A percentile compares a stretch with the other conserved stretches of the same genome.
phyloP scores from a whole-genome alignment of 1,139 yeast species.

The Blastobotrys raffinosifermentans region DNA sequence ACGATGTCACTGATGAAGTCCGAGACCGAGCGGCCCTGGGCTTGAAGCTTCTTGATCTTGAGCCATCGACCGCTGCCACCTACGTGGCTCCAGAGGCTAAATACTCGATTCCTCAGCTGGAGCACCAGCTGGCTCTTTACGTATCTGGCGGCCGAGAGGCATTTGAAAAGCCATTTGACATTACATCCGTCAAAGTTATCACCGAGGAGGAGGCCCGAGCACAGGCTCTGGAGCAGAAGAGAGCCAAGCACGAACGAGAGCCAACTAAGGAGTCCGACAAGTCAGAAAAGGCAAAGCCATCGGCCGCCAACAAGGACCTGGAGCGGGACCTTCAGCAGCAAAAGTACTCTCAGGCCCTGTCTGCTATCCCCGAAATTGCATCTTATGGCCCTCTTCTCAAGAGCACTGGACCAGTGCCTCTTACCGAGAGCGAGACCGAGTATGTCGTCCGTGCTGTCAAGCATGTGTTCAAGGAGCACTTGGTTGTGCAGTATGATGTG shows the following conservation, averaged over 20 bases:
- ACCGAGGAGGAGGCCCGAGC: slow-evolving; percentile 61
- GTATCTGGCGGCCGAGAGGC: slow-evolving; percentile 56
- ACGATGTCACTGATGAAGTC: slow-evolving; percentile 92
- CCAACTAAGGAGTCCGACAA: slow-evolving; percentile 16
- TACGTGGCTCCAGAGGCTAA: slow-evolving; percentile 63
- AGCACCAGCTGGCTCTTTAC: slow-evolving; percentile 67
- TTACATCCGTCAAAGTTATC: slow-evolving; percentile 55
- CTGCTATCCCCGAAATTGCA: slow-evolving; percentile 62
- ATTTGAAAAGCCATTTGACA: slow-evolving; percentile 65
- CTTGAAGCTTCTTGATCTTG: slow-evolving; percentile 53
- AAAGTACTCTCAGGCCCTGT: slow-evolving; percentile 60
- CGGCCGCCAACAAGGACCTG: slow-evolving; percentile 43
- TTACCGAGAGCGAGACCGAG: slow-evolving; percentile 92
- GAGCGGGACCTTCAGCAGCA: slow-evolving; percentile 40
- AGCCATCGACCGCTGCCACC: slow-evolving; percentile 39
- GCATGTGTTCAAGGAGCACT: slow-evolving; percentile 69
- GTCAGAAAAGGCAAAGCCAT: slow-evolving; percentile 25
- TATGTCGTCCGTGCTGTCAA: slow-evolving; percentile 81
- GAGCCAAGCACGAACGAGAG: slow-evolving; percentile 44
- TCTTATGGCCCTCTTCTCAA: slow-evolving; percentile 70
- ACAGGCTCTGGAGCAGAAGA: slow-evolving; percentile 44
- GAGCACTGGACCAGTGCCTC: slow-evolving; percentile 59
- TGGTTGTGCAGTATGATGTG: slow-evolving; percentile 80
- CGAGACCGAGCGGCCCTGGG: slow-evolving; percentile 95
- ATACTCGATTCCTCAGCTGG: slow-evolving; percentile 72